Evolutionary conservation across 2,329 filamentous ascomycete genomes (phyloP), one percentile per base, ranked within the genome.

Genomic region (Lachnellula occidentalis): DNA sequence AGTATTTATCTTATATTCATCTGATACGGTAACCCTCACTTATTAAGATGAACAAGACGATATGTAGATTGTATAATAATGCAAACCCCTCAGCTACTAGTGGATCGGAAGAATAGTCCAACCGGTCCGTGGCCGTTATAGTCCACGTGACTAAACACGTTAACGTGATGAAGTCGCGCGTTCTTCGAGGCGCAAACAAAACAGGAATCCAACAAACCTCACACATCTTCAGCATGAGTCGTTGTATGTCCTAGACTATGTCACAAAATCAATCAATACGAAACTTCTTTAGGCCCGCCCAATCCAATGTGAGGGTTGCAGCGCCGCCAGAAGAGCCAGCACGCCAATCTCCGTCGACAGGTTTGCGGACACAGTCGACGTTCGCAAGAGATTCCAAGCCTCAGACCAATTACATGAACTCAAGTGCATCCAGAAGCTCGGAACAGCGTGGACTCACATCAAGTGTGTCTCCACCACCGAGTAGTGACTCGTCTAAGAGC

Each of bases 271-370:
- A 55, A 37, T 57, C 60, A n/a, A 62, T 61, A 31, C 48, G 45
- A 22, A 55, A 59, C 39, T 62, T 62, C 45, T 61, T 61, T 50
- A 59, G 50, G 21, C 51, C 58, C 17, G 19, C 43, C 3, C 56
- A 55, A 46, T 22, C 52, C 14, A 27, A 46, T 50, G 19, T 47
- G 50, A 31, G 37, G 48, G 43, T 19, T 11, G 21, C 24, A 19
- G 24, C 21, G 8, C 36, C 43, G 31, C 22, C 21, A 43, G 31
- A 36, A n/a, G 7, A 39, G 19, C 37, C 31, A 24, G 8, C 45
- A 7, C n/a, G 31, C 12, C 19, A 31, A 22, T 15, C 49, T 36
- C 39, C 37, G 6, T 14, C 15, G 8, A 14, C 41, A 51, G 24
- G 4, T 14, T n/a, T 34, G 15, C n/a, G 34, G 41, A 36, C 53